Evolutionary conservation across 2,329 filamentous ascomycete species (phyloP), one percentile per base, ranked within the genome.

Genomic region (Dactylellina leptospora): DNA sequence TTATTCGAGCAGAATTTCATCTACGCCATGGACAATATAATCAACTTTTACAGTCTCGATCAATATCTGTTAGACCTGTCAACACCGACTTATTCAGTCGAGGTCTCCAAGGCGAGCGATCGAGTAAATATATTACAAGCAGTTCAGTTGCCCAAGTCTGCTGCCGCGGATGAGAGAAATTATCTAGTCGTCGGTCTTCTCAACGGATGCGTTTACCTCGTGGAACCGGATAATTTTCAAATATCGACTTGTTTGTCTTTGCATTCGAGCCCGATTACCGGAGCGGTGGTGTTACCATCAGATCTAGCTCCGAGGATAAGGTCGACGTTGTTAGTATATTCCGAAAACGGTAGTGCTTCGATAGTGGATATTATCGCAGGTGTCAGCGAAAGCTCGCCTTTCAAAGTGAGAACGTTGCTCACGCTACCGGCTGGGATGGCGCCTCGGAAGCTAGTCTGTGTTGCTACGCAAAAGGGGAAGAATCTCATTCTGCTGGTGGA

Each of bases 331-430:
- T 58, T 77, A 11, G 68, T 76, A 9, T 74, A 72, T 11, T 73
- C 74, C 4, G 64, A 66, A 10, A 74, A 76, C 27, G 76, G 75
- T 13, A 75, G 75, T 6, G 70, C 75, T 2, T 68, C 68, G 10
- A 74, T 77, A 27, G 72, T 77, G 9, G 76, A 77, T 45, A 70
- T 77, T 4, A 75, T 76, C 48, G 64, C 74, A 4, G 74, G 58
- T 4, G 74, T 76, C 20, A 76, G 74, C 54, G 74, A 74, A 5
- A 74, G 70, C 3, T 76, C 76, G 2, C 74, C 74, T 2, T 74
- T 72, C 13, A 75, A 77, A 47, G 74, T 75, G 13, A 61, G 73
- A 23, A 68, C 63, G 2, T 63, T 71, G 11, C 61, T 76, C 10
- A 64, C 59, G 4, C 23, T 72, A 13, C 68, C 68, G 8, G 64